Evolutionary conservation across 2,329 filamentous ascomycete genomes (phyloP).

Genomic region (Xylaria sp.): DNA sequence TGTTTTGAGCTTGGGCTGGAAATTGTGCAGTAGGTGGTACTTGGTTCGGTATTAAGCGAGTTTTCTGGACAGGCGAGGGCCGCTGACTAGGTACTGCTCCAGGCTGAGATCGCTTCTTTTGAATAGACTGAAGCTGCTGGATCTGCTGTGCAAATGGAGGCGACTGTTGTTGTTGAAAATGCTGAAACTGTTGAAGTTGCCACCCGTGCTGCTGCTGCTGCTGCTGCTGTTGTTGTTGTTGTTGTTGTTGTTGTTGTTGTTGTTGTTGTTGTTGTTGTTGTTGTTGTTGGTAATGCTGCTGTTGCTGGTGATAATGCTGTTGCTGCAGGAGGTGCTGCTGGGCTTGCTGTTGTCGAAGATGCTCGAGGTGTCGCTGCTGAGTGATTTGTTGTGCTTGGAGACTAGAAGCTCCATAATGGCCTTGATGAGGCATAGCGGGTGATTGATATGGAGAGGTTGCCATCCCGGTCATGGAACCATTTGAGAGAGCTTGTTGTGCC

Average conservation of each 20-base stretch:
- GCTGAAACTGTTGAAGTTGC: conserved; percentile 15
- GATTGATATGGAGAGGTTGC: conserved; percentile 21
- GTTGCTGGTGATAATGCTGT: conserved; percentile 11
- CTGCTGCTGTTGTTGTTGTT: conserved; percentile 15
- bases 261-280: conserved; percentile 21
- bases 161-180: neutral
- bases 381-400: conserved; percentile 17
- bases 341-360: conserved; percentile 20
- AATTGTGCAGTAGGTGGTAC: neutral
- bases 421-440: conserved; percentile 24
- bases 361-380: conserved; percentile 17
- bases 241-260: conserved; percentile 5
- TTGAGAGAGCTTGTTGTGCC: conserved; percentile 15
- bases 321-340: conserved; percentile 20
- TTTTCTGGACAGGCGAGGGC: conserved; percentile 23
- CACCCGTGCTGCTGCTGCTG: conserved; percentile 30
- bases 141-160: conserved; percentile 10
- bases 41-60: conserved; percentile 7
- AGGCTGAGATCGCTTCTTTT: conserved; percentile 28
- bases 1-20: conserved; percentile 28
- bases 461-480: conserved; percentile 18
- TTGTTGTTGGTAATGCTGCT: conserved; percentile 14
- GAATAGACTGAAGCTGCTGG: conserved; percentile 22
- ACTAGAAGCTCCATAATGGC: conserved; percentile 20
- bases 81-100: conserved; percentile 21